These are phyloP conservation scores for Jatropha podagrica DNA, from an alignment of 441 rosid genomes.

Conservation along the genomic window DNA sequence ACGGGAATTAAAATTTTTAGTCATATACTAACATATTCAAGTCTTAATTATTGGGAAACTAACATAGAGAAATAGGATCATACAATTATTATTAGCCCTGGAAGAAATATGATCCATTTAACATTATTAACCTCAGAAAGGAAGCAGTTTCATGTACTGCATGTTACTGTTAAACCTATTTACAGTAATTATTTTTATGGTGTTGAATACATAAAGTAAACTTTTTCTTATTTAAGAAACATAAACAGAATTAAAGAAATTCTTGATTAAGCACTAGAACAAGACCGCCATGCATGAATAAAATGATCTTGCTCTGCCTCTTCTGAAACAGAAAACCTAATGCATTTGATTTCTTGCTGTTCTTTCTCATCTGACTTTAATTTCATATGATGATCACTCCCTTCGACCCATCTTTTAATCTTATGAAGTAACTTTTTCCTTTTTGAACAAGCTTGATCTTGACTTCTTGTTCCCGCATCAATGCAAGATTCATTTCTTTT, in stretches of 20 bases:
- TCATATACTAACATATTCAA: too few species aligned
- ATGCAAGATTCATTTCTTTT: slow-evolving; percentile 20
- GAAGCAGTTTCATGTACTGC: not conserved
- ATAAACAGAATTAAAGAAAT: not conserved
- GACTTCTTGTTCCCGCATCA: not conserved
- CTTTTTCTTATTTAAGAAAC: too few species aligned
- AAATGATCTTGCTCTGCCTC: slow-evolving; percentile 35
- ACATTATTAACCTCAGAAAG: not conserved
- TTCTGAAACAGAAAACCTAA: slow-evolving; percentile 43
- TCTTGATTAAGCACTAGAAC: slow-evolving; percentile 50
- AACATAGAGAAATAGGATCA: too few species aligned
- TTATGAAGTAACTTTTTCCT: slow-evolving; percentile 55
- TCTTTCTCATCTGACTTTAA: slow-evolving; percentile 38
- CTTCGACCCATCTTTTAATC: slow-evolving; percentile 73
- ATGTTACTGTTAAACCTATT: not conserved
- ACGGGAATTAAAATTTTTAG: too few species aligned
- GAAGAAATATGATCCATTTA: not conserved
- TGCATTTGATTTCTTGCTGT: slow-evolving; percentile 39
- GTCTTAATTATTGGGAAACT: too few species aligned
- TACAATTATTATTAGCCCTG: not conserved
- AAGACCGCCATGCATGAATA: slow-evolving; percentile 46
- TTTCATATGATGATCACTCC: slow-evolving; percentile 43
- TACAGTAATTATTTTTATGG: too few species aligned
- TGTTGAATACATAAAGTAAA: too few species aligned
- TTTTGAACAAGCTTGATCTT: slow-evolving; percentile 32